Conservation (phyloP, 2,329 filamentous ascomycete species). For the Epichloe coenophiala region DNA sequence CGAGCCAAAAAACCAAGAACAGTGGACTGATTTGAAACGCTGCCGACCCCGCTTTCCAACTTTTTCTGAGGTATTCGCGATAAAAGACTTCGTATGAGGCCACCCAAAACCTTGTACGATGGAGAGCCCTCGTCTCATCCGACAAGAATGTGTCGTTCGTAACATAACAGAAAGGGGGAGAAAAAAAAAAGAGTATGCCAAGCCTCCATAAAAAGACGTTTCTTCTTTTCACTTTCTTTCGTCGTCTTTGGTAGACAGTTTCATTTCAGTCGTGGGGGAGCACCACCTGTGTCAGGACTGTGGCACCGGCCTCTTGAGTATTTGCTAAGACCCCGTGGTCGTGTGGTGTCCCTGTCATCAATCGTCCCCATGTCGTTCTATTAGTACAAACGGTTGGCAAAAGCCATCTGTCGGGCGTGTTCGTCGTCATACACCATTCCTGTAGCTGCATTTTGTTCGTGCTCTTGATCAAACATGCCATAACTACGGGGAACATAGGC, state of each 20-base stretch:
- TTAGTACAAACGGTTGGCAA: constrained; percentile 32
- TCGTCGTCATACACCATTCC: constrained; percentile 33
- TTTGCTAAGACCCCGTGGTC: neutral
- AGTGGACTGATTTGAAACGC: constrained; percentile 3
- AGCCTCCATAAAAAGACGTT: neutral
- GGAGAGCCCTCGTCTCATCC: neutral
- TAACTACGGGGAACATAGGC: constrained; percentile 23
- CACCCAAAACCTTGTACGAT: neutral
- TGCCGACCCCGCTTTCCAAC: constrained; percentile 2
- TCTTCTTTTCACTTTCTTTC: neutral
- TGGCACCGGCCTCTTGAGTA: neutral
- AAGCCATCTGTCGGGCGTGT: constrained; percentile 25
- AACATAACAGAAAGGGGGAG: neutral
- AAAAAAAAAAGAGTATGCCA: neutral
- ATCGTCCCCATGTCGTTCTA: constrained; percentile 5
- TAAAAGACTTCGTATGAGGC: neutral
- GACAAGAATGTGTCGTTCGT: neutral
- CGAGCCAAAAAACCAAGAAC: constrained; percentile 7
- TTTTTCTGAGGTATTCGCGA: neutral
- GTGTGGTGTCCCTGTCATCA: constrained; percentile 1
- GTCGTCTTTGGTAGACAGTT: neutral
- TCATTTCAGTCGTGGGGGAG: neutral
- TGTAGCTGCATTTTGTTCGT: constrained; percentile 15
- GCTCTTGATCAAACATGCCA: constrained; percentile 34
- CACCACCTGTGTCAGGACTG: neutral